Conservation (phyloP, 441 rosid species). For the Eruca vesicaria region DNA sequence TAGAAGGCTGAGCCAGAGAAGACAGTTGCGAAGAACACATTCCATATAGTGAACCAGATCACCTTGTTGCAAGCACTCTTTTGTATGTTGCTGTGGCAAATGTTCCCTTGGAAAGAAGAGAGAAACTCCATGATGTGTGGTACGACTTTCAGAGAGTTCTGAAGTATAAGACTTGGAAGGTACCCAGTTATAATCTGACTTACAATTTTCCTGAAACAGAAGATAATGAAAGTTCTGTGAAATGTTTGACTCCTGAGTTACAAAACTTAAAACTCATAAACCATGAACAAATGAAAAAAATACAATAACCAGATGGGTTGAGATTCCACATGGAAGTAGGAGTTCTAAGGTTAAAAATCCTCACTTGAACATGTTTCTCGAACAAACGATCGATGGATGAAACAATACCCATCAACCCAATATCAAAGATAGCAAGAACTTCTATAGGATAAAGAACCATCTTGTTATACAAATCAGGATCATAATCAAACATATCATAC, state of each 20-base stretch:
- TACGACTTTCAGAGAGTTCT: slow-evolving; percentile 66
- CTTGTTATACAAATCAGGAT: slow-evolving; percentile 76
- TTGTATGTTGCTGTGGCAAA: slow-evolving; percentile 80
- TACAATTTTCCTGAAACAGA: slow-evolving; percentile 69
- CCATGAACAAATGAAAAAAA: no score
- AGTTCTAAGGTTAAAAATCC: slow-evolving; percentile 70
- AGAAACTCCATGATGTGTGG: slow-evolving; percentile 96
- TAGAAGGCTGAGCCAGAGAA: slow-evolving; percentile 82
- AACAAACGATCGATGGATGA: slow-evolving; percentile 68
- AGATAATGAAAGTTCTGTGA: no score
- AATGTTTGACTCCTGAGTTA: no score
- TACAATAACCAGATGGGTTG: slow-evolving; percentile 91
- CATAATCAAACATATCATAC: slow-evolving; percentile 74
- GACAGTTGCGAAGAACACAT: slow-evolving; percentile 86
- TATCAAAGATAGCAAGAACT: slow-evolving; percentile 90
- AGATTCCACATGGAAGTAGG: slow-evolving; percentile 89
- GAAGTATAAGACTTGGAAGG: slow-evolving; percentile 94
- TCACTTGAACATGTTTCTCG: slow-evolving; percentile 88
- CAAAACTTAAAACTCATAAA: no score
- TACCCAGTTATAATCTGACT: slow-evolving; percentile 84
- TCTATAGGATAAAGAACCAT: slow-evolving; percentile 92
- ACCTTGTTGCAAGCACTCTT: slow-evolving; percentile 92
- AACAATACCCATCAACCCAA: slow-evolving; percentile 90
- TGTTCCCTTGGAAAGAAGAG: slow-evolving; percentile 90
- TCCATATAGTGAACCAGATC: slow-evolving; percentile 97